A percentile compares a stretch with the other conserved stretches of the same genome.
Conservation (phyloP, 495 filamentous ascomycete species). For the Penicillium tannophilum region DNA sequence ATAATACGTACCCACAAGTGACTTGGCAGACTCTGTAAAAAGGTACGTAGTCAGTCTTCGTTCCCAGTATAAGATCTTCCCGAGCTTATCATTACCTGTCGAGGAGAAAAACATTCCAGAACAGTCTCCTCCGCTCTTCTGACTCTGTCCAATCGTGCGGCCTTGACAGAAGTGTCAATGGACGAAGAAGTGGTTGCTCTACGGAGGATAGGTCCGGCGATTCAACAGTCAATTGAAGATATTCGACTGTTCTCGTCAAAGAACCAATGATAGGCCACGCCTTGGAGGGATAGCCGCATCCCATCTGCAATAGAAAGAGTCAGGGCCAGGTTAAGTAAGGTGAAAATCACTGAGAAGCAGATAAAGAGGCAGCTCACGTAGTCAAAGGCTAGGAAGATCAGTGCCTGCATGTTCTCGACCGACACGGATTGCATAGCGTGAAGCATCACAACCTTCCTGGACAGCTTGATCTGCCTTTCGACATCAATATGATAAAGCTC, state of each 20-base stretch:
- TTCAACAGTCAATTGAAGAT: conserved; percentile 30
- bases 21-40: conserved; percentile 22
- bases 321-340: no score
- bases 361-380: conserved; percentile 17
- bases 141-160: conserved; percentile 43
- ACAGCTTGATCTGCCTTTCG: neutral
- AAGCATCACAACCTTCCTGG: neutral
- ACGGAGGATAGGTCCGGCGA: conserved; percentile 11
- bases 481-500: neutral
- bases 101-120: conserved; percentile 48
- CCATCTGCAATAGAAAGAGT: conserved; percentile 17
- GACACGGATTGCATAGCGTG: conserved; percentile 28
- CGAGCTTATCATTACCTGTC: conserved; percentile 16
- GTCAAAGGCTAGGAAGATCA: conserved; percentile 31
- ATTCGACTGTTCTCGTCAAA: conserved; percentile 29
- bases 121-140: conserved; percentile 52
- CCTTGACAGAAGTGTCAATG: conserved; percentile 33
- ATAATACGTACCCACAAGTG: conserved; percentile 25
- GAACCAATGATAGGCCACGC: conserved; percentile 33
- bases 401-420: conserved; percentile 32
- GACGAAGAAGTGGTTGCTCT: conserved; percentile 27
- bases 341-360: no score
- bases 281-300: conserved; percentile 27
- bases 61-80: no score
- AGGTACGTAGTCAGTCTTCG: no score